phyloP scores from a whole-genome alignment of 2,329 filamentous ascomycete genomes.

The Madurella fahalii region DNA sequence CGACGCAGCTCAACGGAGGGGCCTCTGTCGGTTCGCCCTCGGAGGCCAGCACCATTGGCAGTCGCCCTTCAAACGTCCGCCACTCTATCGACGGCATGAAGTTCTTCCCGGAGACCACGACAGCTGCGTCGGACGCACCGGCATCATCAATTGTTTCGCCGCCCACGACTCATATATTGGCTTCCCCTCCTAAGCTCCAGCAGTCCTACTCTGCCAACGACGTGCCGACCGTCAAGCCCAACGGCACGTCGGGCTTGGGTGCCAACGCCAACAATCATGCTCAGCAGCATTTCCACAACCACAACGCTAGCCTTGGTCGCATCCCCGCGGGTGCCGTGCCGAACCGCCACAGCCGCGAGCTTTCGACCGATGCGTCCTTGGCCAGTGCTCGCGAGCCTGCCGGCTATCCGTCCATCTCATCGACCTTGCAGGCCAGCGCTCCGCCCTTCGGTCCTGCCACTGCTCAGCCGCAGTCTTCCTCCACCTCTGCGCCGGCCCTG shows the following conservation, averaged over 20 bases:
- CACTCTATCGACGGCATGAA: conserved; percentile 55
- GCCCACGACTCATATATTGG: conserved; percentile 49
- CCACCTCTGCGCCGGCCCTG: conserved; percentile 28
- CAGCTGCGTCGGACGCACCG: conserved; percentile 34
- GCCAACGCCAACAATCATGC: conserved; percentile 55
- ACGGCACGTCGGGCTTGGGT: conserved; percentile 43
- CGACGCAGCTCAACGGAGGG: conserved; percentile 36
- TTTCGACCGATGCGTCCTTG: conserved; percentile 50
- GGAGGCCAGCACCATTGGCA: conserved; percentile 45
- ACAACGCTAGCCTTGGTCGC: conserved; percentile 77
- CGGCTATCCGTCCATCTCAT: conserved; percentile 59
- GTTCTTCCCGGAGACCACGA: conserved; percentile 45
- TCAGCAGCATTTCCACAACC: conserved; percentile 65
- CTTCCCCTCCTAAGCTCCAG: conserved; percentile 70
- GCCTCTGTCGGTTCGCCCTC: conserved; percentile 35
- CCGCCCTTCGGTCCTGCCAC: conserved; percentile 69
- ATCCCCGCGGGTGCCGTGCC: conserved; percentile 64
- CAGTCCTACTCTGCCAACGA: conserved; percentile 89
- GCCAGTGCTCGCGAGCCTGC: conserved; percentile 41
- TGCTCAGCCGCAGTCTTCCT: conserved; percentile 34
- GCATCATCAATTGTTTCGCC: conserved; percentile 39
- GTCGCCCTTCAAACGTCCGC: conserved; percentile 47
- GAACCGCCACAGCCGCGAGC: conserved; percentile 69
- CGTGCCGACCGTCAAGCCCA: conserved; percentile 76
- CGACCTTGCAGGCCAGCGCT: conserved; percentile 74